Evolutionary conservation across 306 rosid genomes (phyloP), one percentile per base, ranked within the genome.

Genomic region (Ochetophila trinervis): DNA sequence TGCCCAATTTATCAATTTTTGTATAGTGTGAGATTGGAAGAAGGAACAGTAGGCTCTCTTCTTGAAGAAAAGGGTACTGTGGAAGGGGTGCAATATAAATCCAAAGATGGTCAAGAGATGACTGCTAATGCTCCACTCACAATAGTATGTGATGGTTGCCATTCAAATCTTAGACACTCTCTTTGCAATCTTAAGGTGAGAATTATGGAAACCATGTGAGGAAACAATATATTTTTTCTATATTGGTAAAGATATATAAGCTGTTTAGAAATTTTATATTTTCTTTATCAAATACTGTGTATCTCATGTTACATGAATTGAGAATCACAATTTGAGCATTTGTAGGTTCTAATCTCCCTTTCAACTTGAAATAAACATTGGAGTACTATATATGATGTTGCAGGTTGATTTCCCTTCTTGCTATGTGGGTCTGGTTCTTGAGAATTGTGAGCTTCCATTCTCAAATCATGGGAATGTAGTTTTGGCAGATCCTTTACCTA

Each of bases 381-480:
- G 45, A 12, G 4, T n/a, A 40, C 15, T 40, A 2, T 27, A 27
- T 27, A 27, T 40, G 45, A 40, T 40, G 11, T 40, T 70, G 58
- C 63, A 76, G 76, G 68, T 76, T 59, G 76, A 76, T 64, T 35
- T 60, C 51, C 72, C 80, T 37, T 87, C 90, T 47, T 86, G 83
- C 78, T 87, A 82, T 78, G 90, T 84, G 56, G 90, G 90, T 48
- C 58, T 82, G 45, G 51, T 84, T 11, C 61, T 87, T 44, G 85
- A 84, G 73, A 80, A 82, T 54, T 80, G 85, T 50, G 49, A 82
- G 65, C 90, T 87, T 58, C 94, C 94, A 69, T 55, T 77, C 60
- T 67, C 70, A 70, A 82, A 80, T 48, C 85, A 87, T 53, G 90
- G 90, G 58, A 86, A 87, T 15, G 85, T 87, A 11, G 84, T 82